Evolutionary conservation across 129 eudicot species (phyloP), one percentile per base, ranked within the genome.

Genomic region (Glebionis coronaria): DNA sequence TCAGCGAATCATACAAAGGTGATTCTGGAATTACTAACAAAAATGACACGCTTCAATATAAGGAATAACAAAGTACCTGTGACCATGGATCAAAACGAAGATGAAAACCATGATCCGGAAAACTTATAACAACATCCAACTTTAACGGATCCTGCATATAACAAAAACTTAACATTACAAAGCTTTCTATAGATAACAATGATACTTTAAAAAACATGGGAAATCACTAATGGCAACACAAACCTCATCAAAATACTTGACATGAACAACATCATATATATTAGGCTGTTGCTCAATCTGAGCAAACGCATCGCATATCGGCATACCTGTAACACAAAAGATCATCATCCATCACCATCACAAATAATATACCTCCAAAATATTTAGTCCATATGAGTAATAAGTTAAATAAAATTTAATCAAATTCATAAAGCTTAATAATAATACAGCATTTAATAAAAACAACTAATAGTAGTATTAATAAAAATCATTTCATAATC

Each of bases 181-280:
- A 35, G 42, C 9, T 35, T 35, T 35, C 42, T 35, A 35, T 35
- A 7, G 42, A 35, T 35, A 35, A 35, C 42, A 9, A 35, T 35
- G 5, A 2, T 4, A 5, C 38, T 29, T 29, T 4, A 31, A 31
- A 10, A 49, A 44, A 3, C 29, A 58, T 18, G 45, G 3, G 6
- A 54, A 61, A 65, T 12, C 51, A 19, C 15, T 7, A 15, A 44
- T 3, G 42, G n/a, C 23, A 62, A 53, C 61, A 50, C 83, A 65
- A 74, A 88, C 99, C 99, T 93, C 97, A 12, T 93, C 97, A 44
- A 82, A 84, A 74, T 88, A 89, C 80, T 93, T 93, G 44, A 93
- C 99, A 67, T 93, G 97, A 64, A 93, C 99, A 69, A 89, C 97
- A 63, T 93, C 99, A 40, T 93, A 93, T 29, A 88, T 82, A 45